Evolutionary conservation across 495 filamentous ascomycete species (phyloP), one percentile per base, ranked within the genome.

Genomic region (Lasiosphaeria hispida): DNA sequence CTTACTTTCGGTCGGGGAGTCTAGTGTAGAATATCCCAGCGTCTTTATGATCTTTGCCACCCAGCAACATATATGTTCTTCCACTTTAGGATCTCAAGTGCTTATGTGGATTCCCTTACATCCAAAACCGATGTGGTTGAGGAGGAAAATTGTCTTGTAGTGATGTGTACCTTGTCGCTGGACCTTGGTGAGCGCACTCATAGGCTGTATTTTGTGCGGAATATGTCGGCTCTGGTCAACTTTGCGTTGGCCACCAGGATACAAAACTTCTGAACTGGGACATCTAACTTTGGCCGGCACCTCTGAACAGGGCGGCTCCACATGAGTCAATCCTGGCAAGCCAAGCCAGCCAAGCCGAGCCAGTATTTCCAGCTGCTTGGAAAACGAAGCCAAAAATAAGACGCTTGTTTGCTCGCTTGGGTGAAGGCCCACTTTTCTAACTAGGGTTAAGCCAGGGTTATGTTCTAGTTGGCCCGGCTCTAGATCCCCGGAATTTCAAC

Each of bases 1-100:
- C 30, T 9, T 51, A 30, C 38, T 51, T 15, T 51, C 18, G 30
- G 48, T n/a, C 38, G 11, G 48, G 9, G 48, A 38, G 23, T 17
- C 48, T 39, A 10, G 14, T 36, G 33, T 23, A 51, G 0, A 51
- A 36, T 37, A 51, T 51, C 30, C n/a, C 14, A 38, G 48, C 7
- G 38, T 51, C 34, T 34, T 49, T 34, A 34, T 51, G 48, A 23
- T 38, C 48, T 37, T 51, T 14, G 30, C 48, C 48, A 37, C 34
- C 48, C 48, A 51, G 48, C 48, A 51, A 34, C 34, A 51, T 38
- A 14, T 51, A 10, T 34, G 48, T 49, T 49, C 45, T 49, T 49
- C 3, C 17, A 49, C 19, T 49, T 49, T 14, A 34, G 1, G 45
- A 30, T 34, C 45, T 49, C 45, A 9, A 30, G 17, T 49, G 15